Evolutionary conservation across 2,329 filamentous ascomycete genomes (phyloP), one percentile per base, ranked within the genome.

Genomic region (Hypoxylon sp.): DNA sequence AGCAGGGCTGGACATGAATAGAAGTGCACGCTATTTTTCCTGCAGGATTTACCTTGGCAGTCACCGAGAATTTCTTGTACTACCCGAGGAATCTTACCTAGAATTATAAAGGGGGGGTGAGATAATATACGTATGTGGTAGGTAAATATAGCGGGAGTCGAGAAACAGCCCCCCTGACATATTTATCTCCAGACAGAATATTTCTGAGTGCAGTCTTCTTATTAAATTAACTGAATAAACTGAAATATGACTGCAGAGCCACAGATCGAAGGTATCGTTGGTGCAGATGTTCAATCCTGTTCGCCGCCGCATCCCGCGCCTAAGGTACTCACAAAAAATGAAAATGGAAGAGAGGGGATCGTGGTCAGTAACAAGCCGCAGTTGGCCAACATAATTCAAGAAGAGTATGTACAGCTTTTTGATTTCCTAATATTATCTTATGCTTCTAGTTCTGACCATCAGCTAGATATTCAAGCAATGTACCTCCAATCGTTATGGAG

Each of bases 401-500:
- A 65, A 54, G 52, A 68, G 66, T 68, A 65, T 6, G 32, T 13
- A 4, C 19, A 2, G 6, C n/a, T 6, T 21, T 27, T 1, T 10
- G n/a, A 1, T 32, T 31, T 24, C 2, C n/a, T 2, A 13, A 13
- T 19, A 4, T 27, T 6, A 4, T 17, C 19, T 19, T 37, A 39
- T 37, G 3, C 11, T 0, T 29, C n/a, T 24, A 15, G 3, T 48
- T 35, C 31, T 67, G 52, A 66, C 13, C 55, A 32, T 37, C 10
- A 27, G 31, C 6, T 44, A 67, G 64, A 7, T 44, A 56, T 19
- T 21, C 39, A 10, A 48, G 19, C 3, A 15, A 62, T 1, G 55
- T 47, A 7, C 65, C 57, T 5, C 52, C 32, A 8, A 55, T 62
- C 13, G 24, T 56, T n/a, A 27, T 5, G 27, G 67, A 61, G 31